Base-by-base conservation (phyloP, 176 grass and related monocot species). In the Carex kokanica region DNA sequence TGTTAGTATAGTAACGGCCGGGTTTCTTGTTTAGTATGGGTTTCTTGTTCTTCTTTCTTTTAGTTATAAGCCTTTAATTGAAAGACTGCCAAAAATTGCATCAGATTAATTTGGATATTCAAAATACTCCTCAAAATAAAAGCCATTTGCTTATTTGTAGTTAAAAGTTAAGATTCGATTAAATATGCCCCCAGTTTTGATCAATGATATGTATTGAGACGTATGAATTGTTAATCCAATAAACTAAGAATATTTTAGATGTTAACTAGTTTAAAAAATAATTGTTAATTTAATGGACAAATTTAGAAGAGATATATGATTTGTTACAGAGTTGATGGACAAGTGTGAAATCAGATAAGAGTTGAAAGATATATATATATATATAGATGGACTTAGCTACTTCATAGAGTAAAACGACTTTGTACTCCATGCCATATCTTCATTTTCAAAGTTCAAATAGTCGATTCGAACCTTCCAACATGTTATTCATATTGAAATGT, bases 1-100 rank as follows among this genome's bases (percentile, higher is more conserved):
- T 62, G n/a, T 57, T 63, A 31, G 78, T 64, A 65, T 82, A 82
- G 83, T 81, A 88, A 81, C 47, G 69, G 83, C n/a, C n/a, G n/a
- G n/a, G n/a, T n/a, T n/a, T n/a, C 4, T 27, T 74, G 15, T 47
- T 53, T 74, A 15, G 49, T 3, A 29, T 53, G 45, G 29, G 11
- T 52, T 27, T 60, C 32, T 1, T 62, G 54, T 61, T 61, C 47
- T 80, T 41, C 34, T 43, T 23, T 80, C 31, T 60, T 9, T 24
- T 32, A 47, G 43, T 47, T 47, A 47, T 47, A 47, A 47, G 8
- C 43, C 43, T 61, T 23, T 80, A 61, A 58, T 56, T 36, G 18
- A 79, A 60, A 60, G 53, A 79, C 2, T 58, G 11, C 8, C 24
- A 79, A 79, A 70, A 70, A 41, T 10, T 36, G 15, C 21, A 16